Percentiles rank a stretch among this genome's conserved stretches.
These are phyloP conservation scores for Saccharum spontaneum DNA, from an alignment of 176 grass and related monocot genomes.

Conservation along the genomic window DNA sequence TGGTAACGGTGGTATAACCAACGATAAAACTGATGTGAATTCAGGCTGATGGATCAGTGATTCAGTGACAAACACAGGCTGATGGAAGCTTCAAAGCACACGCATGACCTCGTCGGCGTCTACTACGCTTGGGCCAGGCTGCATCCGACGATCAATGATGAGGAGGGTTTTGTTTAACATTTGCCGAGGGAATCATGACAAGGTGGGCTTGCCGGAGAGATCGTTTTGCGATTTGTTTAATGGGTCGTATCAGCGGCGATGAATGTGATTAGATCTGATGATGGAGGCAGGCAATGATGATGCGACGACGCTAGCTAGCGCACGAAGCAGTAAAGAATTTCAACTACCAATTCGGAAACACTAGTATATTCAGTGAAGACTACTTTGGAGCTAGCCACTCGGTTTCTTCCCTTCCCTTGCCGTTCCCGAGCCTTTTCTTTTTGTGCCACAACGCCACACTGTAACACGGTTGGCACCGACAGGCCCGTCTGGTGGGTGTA, in stretches of 20 bases:
- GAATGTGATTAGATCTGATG: neutral
- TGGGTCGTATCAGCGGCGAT: neutral
- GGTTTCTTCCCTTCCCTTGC: no score
- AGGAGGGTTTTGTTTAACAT: neutral
- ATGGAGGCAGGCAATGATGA: neutral
- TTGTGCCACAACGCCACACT: neutral
- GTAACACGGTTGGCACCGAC: slow-evolving; percentile 43
- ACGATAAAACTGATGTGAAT: no score
- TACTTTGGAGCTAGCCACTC: no score
- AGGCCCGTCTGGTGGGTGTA: neutral
- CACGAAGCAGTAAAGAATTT: no score
- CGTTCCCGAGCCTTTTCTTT: neutral
- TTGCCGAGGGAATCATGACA: neutral
- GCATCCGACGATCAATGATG: neutral
- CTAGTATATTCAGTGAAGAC: no score
- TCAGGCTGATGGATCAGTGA: no score
- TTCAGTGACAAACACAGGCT: no score
- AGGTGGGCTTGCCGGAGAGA: neutral
- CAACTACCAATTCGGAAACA: no score
- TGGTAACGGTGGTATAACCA: no score
- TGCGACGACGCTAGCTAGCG: no score
- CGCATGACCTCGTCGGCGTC: neutral
- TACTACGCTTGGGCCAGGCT: neutral
- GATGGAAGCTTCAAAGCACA: neutral
- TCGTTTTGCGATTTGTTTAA: neutral